These are phyloP conservation scores for Ogataea neopini DNA, from an alignment of 805 yeast genomes.

Conservation along the genomic window DNA sequence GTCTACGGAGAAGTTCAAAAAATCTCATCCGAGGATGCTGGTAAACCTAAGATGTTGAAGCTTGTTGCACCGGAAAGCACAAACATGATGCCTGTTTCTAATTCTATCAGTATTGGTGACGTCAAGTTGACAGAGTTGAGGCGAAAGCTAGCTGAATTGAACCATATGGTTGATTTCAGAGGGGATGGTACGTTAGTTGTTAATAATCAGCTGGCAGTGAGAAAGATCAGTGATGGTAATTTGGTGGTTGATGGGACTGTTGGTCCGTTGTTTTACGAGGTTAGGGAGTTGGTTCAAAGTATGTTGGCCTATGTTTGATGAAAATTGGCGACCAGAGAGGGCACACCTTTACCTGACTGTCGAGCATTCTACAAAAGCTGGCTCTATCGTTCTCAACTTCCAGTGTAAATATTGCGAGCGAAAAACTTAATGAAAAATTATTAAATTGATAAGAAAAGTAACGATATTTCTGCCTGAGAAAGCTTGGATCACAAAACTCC, in stretches of 20 bases:
- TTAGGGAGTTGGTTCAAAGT: slow-evolving; percentile 66
- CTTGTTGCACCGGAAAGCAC: slow-evolving; percentile 17
- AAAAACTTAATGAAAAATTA: too few species aligned
- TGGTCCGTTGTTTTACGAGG: slow-evolving; percentile 73
- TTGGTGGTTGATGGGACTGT: slow-evolving; percentile 83
- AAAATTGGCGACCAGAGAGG: neutral
- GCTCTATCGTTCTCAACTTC: too few species aligned
- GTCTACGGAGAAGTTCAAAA: slow-evolving; percentile 62
- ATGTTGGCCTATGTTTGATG: slow-evolving; percentile 71
- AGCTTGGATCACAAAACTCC: too few species aligned
- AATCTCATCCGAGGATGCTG: slow-evolving; percentile 12
- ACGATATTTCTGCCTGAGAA: too few species aligned
- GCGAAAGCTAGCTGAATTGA: slow-evolving; percentile 54
- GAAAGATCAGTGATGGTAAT: slow-evolving; percentile 80
- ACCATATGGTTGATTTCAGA: slow-evolving; percentile 80
- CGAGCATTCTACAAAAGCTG: too few species aligned
- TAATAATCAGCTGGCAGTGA: slow-evolving; percentile 70
- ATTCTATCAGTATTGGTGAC: slow-evolving; percentile 74
- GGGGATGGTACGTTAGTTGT: slow-evolving; percentile 93
- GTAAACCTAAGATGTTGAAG: slow-evolving; percentile 11
- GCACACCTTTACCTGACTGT: too few species aligned
- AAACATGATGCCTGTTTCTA: slow-evolving; percentile 18
- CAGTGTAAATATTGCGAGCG: too few species aligned
- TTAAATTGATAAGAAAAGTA: too few species aligned
- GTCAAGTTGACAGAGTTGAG: slow-evolving; percentile 79